Percentiles rank a stretch among this genome's conserved stretches.
Conservation (phyloP, 2,329 filamentous ascomycete species). For the Sporothrix luriei region DNA sequence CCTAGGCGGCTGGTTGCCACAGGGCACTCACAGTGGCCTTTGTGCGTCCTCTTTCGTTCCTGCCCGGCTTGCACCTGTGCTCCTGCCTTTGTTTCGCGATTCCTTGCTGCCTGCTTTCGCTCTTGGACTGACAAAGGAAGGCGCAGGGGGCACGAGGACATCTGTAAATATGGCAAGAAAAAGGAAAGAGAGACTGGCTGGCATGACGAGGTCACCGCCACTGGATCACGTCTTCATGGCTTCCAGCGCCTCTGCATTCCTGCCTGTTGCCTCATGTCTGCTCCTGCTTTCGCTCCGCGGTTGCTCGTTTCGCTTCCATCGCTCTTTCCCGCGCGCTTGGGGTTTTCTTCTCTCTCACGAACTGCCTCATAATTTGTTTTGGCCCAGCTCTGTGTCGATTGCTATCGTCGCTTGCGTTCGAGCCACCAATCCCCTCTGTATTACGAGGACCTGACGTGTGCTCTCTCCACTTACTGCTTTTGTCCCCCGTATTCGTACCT, state of each 20-base stretch:
- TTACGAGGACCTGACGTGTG: not conserved
- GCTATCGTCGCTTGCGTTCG: not conserved
- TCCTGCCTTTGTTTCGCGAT: not conserved
- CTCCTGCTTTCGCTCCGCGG: conserved; percentile 8
- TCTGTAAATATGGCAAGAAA: conserved; percentile 1
- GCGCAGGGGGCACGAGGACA: not conserved
- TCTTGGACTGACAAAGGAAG: conserved; percentile 18
- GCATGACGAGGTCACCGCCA: not conserved
- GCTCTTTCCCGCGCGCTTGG: conserved; percentile 10
- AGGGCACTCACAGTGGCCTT: not conserved
- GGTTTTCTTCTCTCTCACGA: not conserved
- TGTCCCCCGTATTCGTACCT: conserved; percentile 19
- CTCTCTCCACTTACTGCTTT: conserved; percentile 1
- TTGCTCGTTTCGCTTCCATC: conserved; percentile 18
- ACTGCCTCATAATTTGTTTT: not conserved
- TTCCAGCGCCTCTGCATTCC: too few relatives aligned
- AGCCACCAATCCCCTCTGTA: conserved; percentile 6
- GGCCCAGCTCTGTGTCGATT: not conserved
- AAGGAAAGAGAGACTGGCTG: not conserved
- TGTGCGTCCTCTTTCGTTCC: conserved; percentile 1
- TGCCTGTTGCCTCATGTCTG: conserved; percentile 14
- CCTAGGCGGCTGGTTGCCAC: not conserved
- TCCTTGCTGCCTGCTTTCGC: not conserved
- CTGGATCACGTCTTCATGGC: conserved; percentile 14
- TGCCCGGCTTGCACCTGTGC: not conserved